Conservation (phyloP, 129 eudicot genomes). For the Flaveria sonorensis region DNA sequence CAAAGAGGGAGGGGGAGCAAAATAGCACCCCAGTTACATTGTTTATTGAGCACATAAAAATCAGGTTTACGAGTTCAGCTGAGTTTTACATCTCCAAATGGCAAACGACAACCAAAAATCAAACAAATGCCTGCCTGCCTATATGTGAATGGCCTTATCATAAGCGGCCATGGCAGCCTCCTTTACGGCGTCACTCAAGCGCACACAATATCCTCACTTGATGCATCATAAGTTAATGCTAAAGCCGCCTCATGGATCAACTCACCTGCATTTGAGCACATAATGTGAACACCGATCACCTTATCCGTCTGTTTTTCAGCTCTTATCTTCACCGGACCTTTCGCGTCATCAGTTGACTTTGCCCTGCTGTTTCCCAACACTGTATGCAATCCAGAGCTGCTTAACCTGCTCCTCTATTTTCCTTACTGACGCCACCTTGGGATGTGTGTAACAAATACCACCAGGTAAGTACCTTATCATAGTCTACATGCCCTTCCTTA, state of each 20-base stretch:
- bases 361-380: conserved; percentile 82
- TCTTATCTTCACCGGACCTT: conserved; percentile 76
- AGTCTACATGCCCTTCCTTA: conserved; percentile 86
- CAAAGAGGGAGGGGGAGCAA: too few species aligned
- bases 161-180: conserved; percentile 13
- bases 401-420: conserved; percentile 93
- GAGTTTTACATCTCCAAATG: not conserved
- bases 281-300: conserved; percentile 81
- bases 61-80: too few species aligned
- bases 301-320: conserved; percentile 84
- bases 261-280: conserved; percentile 91
- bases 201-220: conserved; percentile 93
- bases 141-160: not conserved
- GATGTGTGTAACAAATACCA: conserved; percentile 87
- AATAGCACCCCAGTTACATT: too few species aligned
- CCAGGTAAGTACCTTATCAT: conserved; percentile 79
- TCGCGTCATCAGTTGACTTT: conserved; percentile 83
- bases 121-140: not conserved
- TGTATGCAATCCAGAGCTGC: conserved; percentile 57
- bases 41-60: too few species aligned
- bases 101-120: not conserved
- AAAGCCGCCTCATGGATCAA: conserved; percentile 81
- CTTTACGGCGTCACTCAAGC: conserved; percentile 35
- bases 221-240: conserved; percentile 75
- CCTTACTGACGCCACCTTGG: conserved; percentile 89